A percentile compares a stretch with the other conserved stretches of the same genome.
These are phyloP conservation scores for Blastobotrys niveus DNA, from an alignment of 1,139 yeast genomes.

Conservation along the genomic window DNA sequence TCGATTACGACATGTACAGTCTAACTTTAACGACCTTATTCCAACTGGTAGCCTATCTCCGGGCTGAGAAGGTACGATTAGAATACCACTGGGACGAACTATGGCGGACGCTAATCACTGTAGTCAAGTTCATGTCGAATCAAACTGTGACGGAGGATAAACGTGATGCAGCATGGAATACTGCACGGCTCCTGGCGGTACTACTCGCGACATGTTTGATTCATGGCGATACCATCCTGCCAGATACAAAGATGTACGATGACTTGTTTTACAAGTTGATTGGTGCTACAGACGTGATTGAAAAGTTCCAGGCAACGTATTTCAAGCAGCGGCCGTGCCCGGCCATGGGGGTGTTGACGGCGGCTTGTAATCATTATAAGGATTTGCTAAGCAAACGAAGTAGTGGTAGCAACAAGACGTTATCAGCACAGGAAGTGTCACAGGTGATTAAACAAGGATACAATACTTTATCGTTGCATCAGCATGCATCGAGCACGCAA, in stretches of 20 bases:
- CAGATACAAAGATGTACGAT: constrained; percentile 32
- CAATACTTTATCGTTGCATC: constrained; percentile 26
- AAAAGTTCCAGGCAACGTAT: constrained; percentile 19
- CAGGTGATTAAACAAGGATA: constrained; percentile 29
- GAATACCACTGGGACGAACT: constrained; percentile 38
- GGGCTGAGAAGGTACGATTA: constrained; percentile 21
- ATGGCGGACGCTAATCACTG: constrained; percentile 34
- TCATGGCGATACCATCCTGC: constrained; percentile 32
- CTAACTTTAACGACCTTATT: constrained; percentile 28
- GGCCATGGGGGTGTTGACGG: constrained; percentile 22
- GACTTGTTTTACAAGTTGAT: constrained; percentile 34
- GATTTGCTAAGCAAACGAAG: constrained; percentile 16
- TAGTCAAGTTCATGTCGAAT: constrained; percentile 27
- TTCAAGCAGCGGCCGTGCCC: constrained; percentile 16
- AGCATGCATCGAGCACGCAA: constrained; percentile 19
- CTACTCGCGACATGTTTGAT: constrained; percentile 31
- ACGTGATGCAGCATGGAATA: constrained; percentile 14
- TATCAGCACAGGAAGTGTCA: constrained; percentile 26
- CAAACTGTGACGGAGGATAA: constrained; percentile 10
- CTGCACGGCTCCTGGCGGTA: constrained; percentile 20
- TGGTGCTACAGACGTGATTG: constrained; percentile 26
- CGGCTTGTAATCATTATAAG: constrained; percentile 29
- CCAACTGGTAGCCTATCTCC: constrained; percentile 27
- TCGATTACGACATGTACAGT: constrained; percentile 32
- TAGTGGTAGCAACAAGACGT: constrained; percentile 1